Conservation (phyloP, 2,329 filamentous ascomycete species). For the Microascus cirrosus region DNA sequence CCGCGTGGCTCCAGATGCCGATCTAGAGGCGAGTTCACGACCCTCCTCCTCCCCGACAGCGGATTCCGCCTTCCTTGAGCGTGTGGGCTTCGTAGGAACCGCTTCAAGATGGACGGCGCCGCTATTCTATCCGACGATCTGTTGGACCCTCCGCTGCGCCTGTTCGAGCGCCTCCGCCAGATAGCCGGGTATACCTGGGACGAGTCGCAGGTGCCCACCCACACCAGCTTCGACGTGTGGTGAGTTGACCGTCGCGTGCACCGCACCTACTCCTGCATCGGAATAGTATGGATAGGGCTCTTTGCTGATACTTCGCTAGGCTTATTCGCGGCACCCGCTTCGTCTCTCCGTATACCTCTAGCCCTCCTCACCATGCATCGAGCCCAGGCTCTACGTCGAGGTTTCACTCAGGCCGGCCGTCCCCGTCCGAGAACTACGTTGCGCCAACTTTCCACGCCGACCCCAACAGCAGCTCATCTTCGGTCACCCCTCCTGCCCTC, state of each 20-base stretch:
- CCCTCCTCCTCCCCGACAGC: not conserved
- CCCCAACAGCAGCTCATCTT: slow-evolving; percentile 21
- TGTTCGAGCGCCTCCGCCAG: slow-evolving; percentile 63
- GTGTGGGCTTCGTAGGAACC: slow-evolving; percentile 8
- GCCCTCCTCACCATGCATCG: slow-evolving; percentile 29
- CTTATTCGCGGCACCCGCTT: slow-evolving; percentile 56
- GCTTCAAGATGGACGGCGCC: slow-evolving; percentile 35
- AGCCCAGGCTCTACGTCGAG: slow-evolving; percentile 31
- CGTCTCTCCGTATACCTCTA: slow-evolving; percentile 36
- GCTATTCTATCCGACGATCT: slow-evolving; percentile 38
- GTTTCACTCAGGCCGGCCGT: slow-evolving; percentile 29
- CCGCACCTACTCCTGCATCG: not conserved
- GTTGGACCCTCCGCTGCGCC: slow-evolving; percentile 52
- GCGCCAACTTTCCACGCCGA: slow-evolving; percentile 23
- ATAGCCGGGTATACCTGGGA: slow-evolving; percentile 70
- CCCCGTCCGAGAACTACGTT: slow-evolving; percentile 26
- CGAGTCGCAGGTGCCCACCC: slow-evolving; percentile 44
- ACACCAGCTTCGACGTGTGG: slow-evolving; percentile 83
- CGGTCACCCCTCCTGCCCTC: slow-evolving; percentile 18
- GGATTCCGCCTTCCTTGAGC: not conserved
- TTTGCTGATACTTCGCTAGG: slow-evolving; percentile 23
- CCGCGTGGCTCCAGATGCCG: not conserved
- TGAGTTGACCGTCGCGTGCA: slow-evolving; percentile 21
- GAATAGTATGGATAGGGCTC: not conserved
- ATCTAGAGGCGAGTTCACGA: not conserved